Percentiles rank a stretch among this genome's conserved stretches.
Conservation (phyloP, 768 basidiomycete species). For the Lenzites betulinus region DNA sequence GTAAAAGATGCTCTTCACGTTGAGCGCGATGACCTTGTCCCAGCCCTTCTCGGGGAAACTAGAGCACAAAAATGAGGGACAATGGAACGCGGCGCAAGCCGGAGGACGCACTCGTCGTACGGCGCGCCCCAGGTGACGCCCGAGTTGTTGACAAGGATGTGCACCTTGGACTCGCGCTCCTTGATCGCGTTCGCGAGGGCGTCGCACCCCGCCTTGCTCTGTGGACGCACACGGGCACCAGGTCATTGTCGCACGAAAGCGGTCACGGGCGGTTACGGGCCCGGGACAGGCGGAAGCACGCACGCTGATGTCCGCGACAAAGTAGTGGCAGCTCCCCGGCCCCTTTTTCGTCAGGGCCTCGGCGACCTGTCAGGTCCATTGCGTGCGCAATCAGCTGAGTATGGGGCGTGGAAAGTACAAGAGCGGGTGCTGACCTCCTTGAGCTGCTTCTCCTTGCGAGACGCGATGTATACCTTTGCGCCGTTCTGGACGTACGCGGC, state of each 20-base stretch:
- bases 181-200: conserved; percentile 68
- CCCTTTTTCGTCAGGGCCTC: conserved; percentile 62
- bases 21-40: conserved; percentile 81
- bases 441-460: conserved; percentile 77
- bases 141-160: conserved; percentile 84
- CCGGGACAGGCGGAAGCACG: conserved; percentile 32
- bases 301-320: conserved; percentile 74
- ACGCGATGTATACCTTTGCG: conserved; percentile 87
- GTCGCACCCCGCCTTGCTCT: conserved; percentile 83
- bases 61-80: neutral
- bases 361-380: conserved; percentile 27
- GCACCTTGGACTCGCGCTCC: conserved; percentile 68
- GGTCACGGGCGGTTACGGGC: neutral
- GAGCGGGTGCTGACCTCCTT: conserved; percentile 54
- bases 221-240: neutral
- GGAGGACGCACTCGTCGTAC: conserved; percentile 45
- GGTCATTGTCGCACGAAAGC: neutral
- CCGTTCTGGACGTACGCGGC: conserved; percentile 82
- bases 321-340: conserved; percentile 66
- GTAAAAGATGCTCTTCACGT: conserved; percentile 86
- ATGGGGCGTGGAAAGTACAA: neutral
- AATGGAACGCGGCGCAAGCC: neutral
- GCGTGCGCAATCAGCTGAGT: conserved; percentile 39
- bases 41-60: conserved; percentile 80
- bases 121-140: conserved; percentile 80